Percentiles rank a stretch among this genome's conserved stretches.
Conservation (phyloP, 2,329 filamentous ascomycete genomes). For the Nothophaeocryptopus gaeumannii region DNA sequence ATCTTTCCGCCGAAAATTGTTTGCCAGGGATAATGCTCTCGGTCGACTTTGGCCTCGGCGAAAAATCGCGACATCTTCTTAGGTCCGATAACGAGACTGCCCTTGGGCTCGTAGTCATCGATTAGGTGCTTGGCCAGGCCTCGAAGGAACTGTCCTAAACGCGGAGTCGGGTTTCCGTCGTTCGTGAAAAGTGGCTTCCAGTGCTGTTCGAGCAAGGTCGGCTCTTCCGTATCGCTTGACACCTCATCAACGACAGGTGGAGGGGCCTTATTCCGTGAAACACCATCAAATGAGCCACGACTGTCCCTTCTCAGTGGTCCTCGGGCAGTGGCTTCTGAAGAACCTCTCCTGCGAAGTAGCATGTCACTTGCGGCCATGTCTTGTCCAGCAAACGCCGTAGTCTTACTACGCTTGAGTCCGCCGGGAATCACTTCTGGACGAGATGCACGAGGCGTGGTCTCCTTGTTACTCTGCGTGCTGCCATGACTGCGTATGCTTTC, state of each 20-base stretch:
- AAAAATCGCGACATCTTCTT: conserved; percentile 75
- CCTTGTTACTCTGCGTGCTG: conserved; percentile 21
- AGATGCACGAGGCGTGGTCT: conserved; percentile 23
- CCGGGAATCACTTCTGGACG: conserved; percentile 13
- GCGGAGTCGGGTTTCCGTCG: conserved; percentile 63
- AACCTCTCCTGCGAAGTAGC: conserved; percentile 14
- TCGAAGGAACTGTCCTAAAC: conserved; percentile 68
- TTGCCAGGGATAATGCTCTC: conserved; percentile 66
- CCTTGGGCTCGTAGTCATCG: conserved; percentile 65
- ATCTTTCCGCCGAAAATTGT: conserved; percentile 47
- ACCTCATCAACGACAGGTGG: conserved; percentile 12
- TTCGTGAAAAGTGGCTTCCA: conserved; percentile 75
- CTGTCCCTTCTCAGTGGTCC: conserved; percentile 2
- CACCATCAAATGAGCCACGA: conserved; percentile 6
- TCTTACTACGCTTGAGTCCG: conserved; percentile 19
- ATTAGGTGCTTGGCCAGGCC: conserved; percentile 73
- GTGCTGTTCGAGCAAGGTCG: conserved; percentile 64
- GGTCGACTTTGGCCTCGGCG: conserved; percentile 59
- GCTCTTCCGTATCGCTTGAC: conserved; percentile 38
- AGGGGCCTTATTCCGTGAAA: neutral
- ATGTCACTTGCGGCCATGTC: conserved; percentile 11
- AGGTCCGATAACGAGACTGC: conserved; percentile 70
- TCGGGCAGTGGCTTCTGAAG: conserved; percentile 9
- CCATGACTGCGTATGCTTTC: conserved; percentile 20
- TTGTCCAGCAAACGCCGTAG: conserved; percentile 8